A percentile compares a stretch with the other conserved stretches of the same genome.
Conservation (phyloP, 495 filamentous ascomycete species). For the Aspergillus conjunctus region DNA sequence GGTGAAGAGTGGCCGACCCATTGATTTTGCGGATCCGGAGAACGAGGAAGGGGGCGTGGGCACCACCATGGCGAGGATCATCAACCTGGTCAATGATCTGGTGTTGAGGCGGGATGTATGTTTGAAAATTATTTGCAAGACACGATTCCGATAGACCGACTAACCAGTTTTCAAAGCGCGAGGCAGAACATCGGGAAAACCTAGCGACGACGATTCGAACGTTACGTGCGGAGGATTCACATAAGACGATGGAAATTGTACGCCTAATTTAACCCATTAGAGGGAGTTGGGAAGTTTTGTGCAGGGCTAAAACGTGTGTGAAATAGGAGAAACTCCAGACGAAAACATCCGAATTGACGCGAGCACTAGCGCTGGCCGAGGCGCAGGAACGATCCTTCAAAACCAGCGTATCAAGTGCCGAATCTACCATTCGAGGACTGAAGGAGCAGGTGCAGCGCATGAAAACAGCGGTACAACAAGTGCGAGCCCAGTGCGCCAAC, state of each 20-base stretch:
- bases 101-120: constrained; percentile 81
- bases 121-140: constrained; percentile 13
- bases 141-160: too few relatives aligned
- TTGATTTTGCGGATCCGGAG: constrained; percentile 81
- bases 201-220: constrained; percentile 77
- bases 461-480: constrained; percentile 76
- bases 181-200: constrained; percentile 80
- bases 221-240: constrained; percentile 69
- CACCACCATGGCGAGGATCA: constrained; percentile 79
- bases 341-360: constrained; percentile 70
- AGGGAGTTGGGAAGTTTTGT: not conserved
- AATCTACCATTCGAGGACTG: constrained; percentile 65
- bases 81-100: constrained; percentile 90
- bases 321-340: constrained; percentile 61
- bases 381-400: constrained; percentile 71
- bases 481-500: constrained; percentile 83
- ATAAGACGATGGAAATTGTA: constrained; percentile 64
- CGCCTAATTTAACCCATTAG: not conserved
- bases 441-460: constrained; percentile 79
- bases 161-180: constrained; percentile 58
- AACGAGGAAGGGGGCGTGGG: constrained; percentile 63
- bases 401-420: constrained; percentile 67
- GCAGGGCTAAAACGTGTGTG: constrained; percentile 19
- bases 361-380: constrained; percentile 73
- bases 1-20: constrained; percentile 76